These are phyloP conservation scores for Chenopodium formosanum DNA, from an alignment of 148 eudicot genomes.

Conservation along the genomic window DNA sequence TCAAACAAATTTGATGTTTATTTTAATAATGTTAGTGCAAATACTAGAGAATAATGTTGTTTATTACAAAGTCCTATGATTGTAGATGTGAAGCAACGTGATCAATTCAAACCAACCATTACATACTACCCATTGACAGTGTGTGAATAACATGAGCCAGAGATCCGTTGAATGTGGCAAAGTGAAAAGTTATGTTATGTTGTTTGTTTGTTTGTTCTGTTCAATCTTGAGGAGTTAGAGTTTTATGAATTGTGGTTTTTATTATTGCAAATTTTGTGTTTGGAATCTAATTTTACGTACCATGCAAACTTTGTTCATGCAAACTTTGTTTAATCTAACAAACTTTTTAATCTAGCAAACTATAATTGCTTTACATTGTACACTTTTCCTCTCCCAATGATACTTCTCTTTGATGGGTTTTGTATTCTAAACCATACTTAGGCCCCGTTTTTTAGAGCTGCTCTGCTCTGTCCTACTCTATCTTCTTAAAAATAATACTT, in stretches of 20 bases:
- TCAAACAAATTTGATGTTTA: too few species aligned
- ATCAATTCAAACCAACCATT: not conserved
- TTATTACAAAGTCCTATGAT: not conserved
- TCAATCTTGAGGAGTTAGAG: not conserved
- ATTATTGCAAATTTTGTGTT: not conserved
- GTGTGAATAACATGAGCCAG: not conserved
- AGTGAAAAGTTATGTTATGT: not conserved
- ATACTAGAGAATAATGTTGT: too few species aligned
- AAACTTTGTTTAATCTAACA: not conserved
- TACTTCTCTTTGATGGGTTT: not conserved
- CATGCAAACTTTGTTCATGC: not conserved
- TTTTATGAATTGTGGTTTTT: not conserved
- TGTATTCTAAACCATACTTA: not conserved
- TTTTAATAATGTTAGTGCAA: too few species aligned
- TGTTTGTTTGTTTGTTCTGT: not conserved
- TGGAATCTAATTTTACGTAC: not conserved
- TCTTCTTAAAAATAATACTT: too few species aligned
- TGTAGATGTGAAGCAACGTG: conserved; percentile 7
- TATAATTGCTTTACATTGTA: not conserved
- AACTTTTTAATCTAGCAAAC: not conserved
- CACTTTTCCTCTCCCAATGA: not conserved
- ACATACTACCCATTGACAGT: not conserved
- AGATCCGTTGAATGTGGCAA: conserved; percentile 1
- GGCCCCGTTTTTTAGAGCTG: too few species aligned
- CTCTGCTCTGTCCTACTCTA: too few species aligned